Evolutionary conservation across 2,329 filamentous ascomycete genomes (phyloP).

Genomic region (Diaporthe helianthi): DNA sequence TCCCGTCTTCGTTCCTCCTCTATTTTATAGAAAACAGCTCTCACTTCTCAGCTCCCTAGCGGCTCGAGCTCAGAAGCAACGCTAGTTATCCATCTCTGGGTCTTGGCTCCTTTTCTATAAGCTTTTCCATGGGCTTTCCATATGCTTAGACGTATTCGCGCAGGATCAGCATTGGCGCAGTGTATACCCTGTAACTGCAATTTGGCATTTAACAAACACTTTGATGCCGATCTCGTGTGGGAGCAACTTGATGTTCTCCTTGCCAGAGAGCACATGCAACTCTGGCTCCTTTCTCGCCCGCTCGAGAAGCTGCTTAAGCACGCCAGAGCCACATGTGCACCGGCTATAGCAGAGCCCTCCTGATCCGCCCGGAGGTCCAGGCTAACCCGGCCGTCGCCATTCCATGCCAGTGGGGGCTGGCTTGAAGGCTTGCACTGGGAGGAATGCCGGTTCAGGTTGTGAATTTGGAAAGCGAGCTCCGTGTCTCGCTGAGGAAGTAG

Average conservation of each 20-base stretch:
- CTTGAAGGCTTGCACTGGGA: neutral
- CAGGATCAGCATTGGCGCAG: no score
- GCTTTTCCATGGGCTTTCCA: no score
- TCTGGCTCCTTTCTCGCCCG: neutral
- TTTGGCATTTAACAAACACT: no score
- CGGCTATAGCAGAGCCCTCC: neutral
- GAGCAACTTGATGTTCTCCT: neutral
- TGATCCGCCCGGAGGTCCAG: neutral
- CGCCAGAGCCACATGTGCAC: neutral
- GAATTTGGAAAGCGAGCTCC: neutral
- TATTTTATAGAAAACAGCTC: no score
- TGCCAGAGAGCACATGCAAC: neutral
- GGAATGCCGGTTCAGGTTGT: neutral
- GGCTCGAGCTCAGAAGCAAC: no score
- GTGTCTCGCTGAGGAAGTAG: constrained; percentile 1
- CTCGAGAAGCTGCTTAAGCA: neutral
- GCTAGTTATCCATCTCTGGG: no score
- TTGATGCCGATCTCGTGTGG: neutral
- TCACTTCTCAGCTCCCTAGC: no score
- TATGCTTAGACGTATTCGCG: no score
- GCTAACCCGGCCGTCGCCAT: neutral
- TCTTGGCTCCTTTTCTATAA: no score
- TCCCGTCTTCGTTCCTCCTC: no score
- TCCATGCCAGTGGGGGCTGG: neutral
- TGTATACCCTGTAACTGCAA: no score